Percentiles rank a stretch among this genome's conserved stretches.
Conservation (phyloP, 2,329 filamentous ascomycete genomes). For the Fusarium pseudoanthophilum region DNA sequence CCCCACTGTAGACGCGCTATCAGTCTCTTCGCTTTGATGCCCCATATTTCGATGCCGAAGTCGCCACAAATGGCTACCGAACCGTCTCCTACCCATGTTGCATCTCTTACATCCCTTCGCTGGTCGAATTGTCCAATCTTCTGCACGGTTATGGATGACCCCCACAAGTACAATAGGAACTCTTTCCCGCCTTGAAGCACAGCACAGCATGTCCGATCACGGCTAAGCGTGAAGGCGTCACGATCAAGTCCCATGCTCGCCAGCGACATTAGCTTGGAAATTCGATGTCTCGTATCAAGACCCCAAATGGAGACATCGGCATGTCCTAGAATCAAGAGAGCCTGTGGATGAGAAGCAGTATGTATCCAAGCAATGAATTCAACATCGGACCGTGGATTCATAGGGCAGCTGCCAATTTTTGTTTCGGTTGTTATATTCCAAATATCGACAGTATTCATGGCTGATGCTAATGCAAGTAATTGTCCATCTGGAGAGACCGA, state of each 20-base stretch:
- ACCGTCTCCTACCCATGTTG: too few species aligned
- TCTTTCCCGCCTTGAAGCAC: fast-evolving
- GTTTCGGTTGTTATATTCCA: fast-evolving
- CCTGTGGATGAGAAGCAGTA: fast-evolving
- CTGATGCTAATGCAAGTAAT: not conserved
- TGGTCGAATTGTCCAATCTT: fast-evolving
- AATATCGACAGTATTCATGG: fast-evolving
- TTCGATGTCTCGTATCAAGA: fast-evolving
- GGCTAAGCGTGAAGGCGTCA: fast-evolving
- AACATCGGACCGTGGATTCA: too few species aligned
- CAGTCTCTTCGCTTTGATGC: fast-evolving
- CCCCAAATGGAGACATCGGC: fast-evolving
- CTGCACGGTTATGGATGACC: fast-evolving
- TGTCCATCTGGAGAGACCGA: not conserved
- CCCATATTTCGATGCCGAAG: fast-evolving
- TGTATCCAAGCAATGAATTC: not conserved
- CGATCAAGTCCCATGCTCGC: fast-evolving
- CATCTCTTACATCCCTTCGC: too few species aligned
- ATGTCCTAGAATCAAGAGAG: fast-evolving
- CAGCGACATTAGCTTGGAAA: fast-evolving
- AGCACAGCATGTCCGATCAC: not conserved
- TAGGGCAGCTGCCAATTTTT: not conserved
- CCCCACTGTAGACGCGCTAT: fast-evolving
- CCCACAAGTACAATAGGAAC: fast-evolving
- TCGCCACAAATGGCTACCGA: fast-evolving